A percentile compares a stretch with the other conserved stretches of the same genome.
Evolutionary conservation across 768 basidiomycete genomes (phyloP).

Genomic region (Termitomyces sp.): DNA sequence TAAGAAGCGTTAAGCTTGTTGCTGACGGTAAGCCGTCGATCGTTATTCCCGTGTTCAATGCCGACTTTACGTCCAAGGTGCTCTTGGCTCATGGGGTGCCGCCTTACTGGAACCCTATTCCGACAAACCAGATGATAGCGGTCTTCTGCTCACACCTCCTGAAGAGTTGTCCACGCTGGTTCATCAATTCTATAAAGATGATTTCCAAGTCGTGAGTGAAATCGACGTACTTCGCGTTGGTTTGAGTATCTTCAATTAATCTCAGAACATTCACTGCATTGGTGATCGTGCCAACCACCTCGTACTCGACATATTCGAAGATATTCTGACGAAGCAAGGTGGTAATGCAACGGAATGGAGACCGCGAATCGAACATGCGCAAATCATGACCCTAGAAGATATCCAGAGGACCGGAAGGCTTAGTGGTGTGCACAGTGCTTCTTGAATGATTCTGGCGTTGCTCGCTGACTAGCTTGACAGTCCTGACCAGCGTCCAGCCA

Average conservation of each 20-base stretch:
- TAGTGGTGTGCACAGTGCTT: conserved; percentile 49
- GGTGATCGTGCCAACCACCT: conserved; percentile 85
- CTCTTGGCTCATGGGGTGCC: conserved; percentile 90
- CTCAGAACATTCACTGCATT: conserved; percentile 83
- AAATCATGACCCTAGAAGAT: conserved; percentile 74
- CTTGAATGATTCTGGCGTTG: background rate
- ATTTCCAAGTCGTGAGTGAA: conserved; percentile 75
- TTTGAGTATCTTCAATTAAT: background rate
- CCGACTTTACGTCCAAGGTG: conserved; percentile 40
- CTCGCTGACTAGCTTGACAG: conserved; percentile 28
- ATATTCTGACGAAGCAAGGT: conserved; percentile 36
- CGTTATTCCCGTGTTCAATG: background rate
- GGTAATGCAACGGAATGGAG: conserved; percentile 46
- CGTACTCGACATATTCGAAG: conserved; percentile 80
- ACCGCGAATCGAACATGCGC: conserved; percentile 89
- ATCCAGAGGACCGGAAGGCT: conserved; percentile 63
- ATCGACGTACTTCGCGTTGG: conserved; percentile 1
- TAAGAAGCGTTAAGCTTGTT: conserved; percentile 69
- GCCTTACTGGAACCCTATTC: conserved; percentile 83
- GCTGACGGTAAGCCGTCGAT: conserved; percentile 53
- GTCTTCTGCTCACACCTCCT: conserved; percentile 60
- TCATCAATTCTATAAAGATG: conserved; percentile 60
- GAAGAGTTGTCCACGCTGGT: conserved; percentile 51
- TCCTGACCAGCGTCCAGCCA: conserved; percentile 90
- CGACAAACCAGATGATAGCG: conserved; percentile 67